Conservation (phyloP, 83 land plant species). For the Diphasiastrum complanatum region DNA sequence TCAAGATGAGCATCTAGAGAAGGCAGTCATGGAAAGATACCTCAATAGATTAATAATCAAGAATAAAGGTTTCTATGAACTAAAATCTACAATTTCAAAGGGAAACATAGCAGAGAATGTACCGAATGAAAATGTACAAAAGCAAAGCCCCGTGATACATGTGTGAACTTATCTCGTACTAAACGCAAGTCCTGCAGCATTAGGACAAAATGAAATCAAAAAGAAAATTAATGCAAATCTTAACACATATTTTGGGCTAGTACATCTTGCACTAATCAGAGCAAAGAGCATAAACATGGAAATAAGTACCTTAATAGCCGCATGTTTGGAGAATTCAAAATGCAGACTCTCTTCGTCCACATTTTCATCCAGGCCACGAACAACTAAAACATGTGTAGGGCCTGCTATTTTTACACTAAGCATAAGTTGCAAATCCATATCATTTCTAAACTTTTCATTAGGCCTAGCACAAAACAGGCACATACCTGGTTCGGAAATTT, state of each 20-base stretch:
- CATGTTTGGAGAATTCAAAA: constrained; percentile 94
- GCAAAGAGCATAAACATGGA: neutral
- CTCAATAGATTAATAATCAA: too few species aligned
- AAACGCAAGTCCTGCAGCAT: constrained; percentile 78
- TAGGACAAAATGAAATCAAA: neutral
- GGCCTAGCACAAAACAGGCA: neutral
- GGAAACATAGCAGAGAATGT: constrained; percentile 8
- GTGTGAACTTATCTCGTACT: constrained; percentile 91
- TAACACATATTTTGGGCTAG: neutral
- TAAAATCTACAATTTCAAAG: neutral
- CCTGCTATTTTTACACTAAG: constrained; percentile 31
- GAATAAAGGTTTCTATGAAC: neutral
- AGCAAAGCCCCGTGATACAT: constrained; percentile 93
- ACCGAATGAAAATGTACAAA: constrained; percentile 94
- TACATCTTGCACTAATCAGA: constrained; percentile 1
- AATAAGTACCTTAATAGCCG: constrained; percentile 76
- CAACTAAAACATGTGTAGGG: constrained; percentile 88
- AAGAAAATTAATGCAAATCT: neutral
- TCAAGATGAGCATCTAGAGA: too few species aligned
- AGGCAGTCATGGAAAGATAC: too few species aligned
- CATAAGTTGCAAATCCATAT: neutral
- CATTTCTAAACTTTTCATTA: too few species aligned
- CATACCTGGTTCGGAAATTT: constrained; percentile 65
- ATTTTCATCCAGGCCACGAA: constrained; percentile 92
- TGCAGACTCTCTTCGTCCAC: constrained; percentile 95